Evolutionary conservation across 306 rosid species (phyloP), one percentile per base, ranked within the genome.

Genomic region (Lathyrus aphaca): DNA sequence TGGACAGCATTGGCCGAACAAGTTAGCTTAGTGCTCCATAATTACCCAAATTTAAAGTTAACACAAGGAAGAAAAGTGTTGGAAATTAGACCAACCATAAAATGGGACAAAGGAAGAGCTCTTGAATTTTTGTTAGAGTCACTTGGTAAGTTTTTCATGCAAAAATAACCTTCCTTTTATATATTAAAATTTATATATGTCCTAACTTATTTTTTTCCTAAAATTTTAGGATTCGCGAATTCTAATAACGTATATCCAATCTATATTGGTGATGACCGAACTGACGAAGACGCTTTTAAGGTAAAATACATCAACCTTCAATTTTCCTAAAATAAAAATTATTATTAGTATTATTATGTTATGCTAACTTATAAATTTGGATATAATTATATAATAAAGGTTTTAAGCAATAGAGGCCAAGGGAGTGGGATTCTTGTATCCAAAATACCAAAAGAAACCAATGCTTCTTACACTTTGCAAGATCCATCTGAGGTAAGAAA

Each of bases 71-170:
- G 95, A 75, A 90, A 88, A 86, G 96, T 90, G 66, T 46, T 94
- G 0, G 98, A 93, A 77, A 88, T 93, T 23, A 83, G 97, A n/a
- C 98, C 98, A 46, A 81, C 77, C 38, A 88, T 93, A 61, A 88
- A 93, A 85, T 93, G 98, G 98, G 96, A 93, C 89, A 93, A 93
- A 54, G 98, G 98, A 75, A 93, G 87, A 79, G 98, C 98, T 59
- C 87, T 93, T 18, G 98, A 93, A 56, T 93, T 90, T 80, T 81
- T 93, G 82, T 79, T 93, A 1, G 87, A 87, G 79, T 88, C 98
- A 19, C 63, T 88, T 5, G 98, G 98, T 90, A 53, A 69, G 81
- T 65, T 40, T 39, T 10, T 73, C 63, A 69, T 68, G 69, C 69
- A 67, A 21, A 61, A 42, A 4, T 45, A 17, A 0, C 18, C 0